Percentiles rank a stretch among this genome's conserved stretches.
These are phyloP conservation scores for Ambrosiella beaveri DNA, from an alignment of 2,329 filamentous ascomycete genomes.

Conservation along the genomic window DNA sequence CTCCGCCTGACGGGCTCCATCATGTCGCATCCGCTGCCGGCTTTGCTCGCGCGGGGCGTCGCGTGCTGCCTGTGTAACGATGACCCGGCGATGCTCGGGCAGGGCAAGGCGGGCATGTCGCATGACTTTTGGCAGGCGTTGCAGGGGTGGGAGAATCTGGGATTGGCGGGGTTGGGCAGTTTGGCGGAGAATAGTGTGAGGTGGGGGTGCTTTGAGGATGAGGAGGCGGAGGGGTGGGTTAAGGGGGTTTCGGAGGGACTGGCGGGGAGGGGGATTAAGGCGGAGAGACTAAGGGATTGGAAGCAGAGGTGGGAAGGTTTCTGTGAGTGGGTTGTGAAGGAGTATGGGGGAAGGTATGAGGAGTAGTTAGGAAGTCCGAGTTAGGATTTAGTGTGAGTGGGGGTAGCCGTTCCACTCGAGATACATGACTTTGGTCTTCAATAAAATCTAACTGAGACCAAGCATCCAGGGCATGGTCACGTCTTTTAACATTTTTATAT, in stretches of 20 bases:
- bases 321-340: constrained; percentile 73
- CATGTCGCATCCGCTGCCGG: constrained; percentile 63
- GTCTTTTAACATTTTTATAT: no score
- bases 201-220: constrained; percentile 80
- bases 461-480: no score
- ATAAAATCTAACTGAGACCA: no score
- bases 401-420: no score
- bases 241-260: constrained; percentile 57
- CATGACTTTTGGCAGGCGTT: constrained; percentile 91
- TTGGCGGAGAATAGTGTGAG: constrained; percentile 85
- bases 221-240: constrained; percentile 51
- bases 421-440: no score
- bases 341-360: constrained; percentile 37
- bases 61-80: constrained; percentile 76
- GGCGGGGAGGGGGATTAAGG: constrained; percentile 53
- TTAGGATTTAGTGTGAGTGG: not conserved
- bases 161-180: constrained; percentile 67
- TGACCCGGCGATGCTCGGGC: constrained; percentile 74
- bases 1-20: constrained; percentile 62
- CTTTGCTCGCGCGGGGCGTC: constrained; percentile 70
- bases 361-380: not conserved
- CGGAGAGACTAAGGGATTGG: constrained; percentile 61
- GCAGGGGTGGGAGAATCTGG: constrained; percentile 82
- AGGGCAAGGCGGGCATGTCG: constrained; percentile 64
- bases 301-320: constrained; percentile 71